These are phyloP conservation scores for Penicillium robsamsonii DNA, from an alignment of 495 filamentous ascomycete species.

Conservation along the genomic window DNA sequence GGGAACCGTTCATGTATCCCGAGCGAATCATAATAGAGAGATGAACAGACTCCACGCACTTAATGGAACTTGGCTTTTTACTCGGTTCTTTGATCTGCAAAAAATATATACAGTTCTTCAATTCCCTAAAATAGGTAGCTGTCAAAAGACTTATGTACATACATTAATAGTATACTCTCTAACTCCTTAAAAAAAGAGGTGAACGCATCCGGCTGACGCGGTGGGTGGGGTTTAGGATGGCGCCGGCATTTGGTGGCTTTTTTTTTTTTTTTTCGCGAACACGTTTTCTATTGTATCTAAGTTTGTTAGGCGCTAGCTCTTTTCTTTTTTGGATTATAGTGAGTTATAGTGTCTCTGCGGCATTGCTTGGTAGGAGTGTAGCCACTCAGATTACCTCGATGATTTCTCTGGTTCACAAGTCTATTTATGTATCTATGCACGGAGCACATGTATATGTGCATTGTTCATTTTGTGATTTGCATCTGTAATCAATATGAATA, in stretches of 20 bases:
- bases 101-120: background rate
- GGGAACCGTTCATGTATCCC: constrained; percentile 14
- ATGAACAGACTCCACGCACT: constrained; percentile 12
- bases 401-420: too few relatives aligned
- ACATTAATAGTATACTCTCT: background rate
- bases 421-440: too few relatives aligned
- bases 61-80: constrained; percentile 15
- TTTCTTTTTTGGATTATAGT: too few relatives aligned
- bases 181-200: background rate
- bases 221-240: constrained; percentile 25
- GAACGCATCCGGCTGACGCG: constrained; percentile 21
- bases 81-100: background rate
- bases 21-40: constrained; percentile 7
- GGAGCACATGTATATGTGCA: too few relatives aligned
- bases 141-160: background rate
- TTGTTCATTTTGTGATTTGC: too few relatives aligned
- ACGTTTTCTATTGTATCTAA: constrained; percentile 5
- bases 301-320: background rate
- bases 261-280: background rate
- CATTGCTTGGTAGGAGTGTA: background rate
- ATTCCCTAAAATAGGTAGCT: background rate
- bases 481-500: too few relatives aligned
- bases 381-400: too few relatives aligned
- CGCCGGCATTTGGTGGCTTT: constrained; percentile 23
- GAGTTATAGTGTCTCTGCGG: background rate